A percentile compares a stretch with the other conserved stretches of the same genome.
These are phyloP conservation scores for Candida golubevii DNA, from an alignment of 805 yeast genomes.

Conservation along the genomic window DNA sequence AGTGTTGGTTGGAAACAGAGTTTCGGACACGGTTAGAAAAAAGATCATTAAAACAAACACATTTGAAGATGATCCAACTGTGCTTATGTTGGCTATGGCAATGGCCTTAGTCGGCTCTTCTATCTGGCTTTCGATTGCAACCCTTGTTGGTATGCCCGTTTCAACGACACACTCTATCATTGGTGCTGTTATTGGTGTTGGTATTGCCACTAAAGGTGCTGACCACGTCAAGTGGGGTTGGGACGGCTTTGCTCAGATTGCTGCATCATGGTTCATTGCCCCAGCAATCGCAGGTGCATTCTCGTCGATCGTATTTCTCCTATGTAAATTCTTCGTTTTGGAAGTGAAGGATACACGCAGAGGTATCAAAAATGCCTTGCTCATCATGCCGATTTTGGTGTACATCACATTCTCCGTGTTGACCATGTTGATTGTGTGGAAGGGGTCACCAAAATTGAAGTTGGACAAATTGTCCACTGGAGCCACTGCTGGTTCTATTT, in stretches of 20 bases:
- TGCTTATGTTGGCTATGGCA: constrained; percentile 70
- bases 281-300: constrained; percentile 65
- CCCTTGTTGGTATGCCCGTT: constrained; percentile 68
- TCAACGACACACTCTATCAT: constrained; percentile 78
- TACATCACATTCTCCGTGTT: constrained; percentile 56
- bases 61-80: constrained; percentile 57
- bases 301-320: constrained; percentile 53
- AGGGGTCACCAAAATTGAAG: constrained; percentile 68
- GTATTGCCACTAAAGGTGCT: constrained; percentile 69
- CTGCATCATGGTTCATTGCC: constrained; percentile 79
- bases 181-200: constrained; percentile 71
- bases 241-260: constrained; percentile 66
- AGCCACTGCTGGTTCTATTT: constrained; percentile 53
- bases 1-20: constrained; percentile 67
- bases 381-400: constrained; percentile 57
- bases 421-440: constrained; percentile 77
- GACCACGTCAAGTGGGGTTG: constrained; percentile 67
- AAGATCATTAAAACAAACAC: constrained; percentile 52
- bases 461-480: constrained; percentile 50
- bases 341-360: constrained; percentile 46
- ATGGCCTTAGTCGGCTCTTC: constrained; percentile 75
- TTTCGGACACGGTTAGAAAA: constrained; percentile 66
- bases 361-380: constrained; percentile 51
- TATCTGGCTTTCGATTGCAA: constrained; percentile 64
- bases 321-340: constrained; percentile 57